These are phyloP conservation scores for Penicillium dipodomyicola DNA, from an alignment of 495 filamentous ascomycete species.

Conservation along the genomic window DNA sequence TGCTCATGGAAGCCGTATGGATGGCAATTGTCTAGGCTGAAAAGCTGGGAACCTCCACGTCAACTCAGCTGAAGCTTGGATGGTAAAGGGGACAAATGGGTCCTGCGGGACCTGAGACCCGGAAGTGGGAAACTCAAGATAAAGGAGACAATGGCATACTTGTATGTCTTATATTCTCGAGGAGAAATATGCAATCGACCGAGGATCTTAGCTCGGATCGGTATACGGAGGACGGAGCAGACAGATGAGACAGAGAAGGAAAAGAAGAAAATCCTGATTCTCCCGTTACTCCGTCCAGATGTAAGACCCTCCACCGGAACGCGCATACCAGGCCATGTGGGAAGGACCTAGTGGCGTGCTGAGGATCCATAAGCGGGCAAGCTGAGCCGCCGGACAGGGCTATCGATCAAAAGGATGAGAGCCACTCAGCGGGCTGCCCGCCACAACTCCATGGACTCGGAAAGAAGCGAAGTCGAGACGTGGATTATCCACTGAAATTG, in stretches of 20 bases:
- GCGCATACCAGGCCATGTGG: conserved; percentile 18
- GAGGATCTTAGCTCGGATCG: conserved; percentile 2
- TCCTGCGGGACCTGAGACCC: conserved; percentile 3
- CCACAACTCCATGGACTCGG: conserved; percentile 15
- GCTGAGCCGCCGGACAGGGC: conserved; percentile 20
- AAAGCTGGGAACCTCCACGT: conserved; percentile 5
- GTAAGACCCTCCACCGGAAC: conserved; percentile 16
- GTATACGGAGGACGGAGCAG: background rate
- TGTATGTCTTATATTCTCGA: background rate
- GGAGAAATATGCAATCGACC: background rate
- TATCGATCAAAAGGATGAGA: conserved; percentile 19
- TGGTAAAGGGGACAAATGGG: conserved; percentile 12
- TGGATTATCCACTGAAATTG: conserved; percentile 5
- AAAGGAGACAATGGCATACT: background rate
- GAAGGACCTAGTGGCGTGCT: conserved; percentile 15
- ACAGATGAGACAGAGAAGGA: conserved; percentile 8
- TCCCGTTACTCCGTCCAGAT: background rate
- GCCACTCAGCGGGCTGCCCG: conserved; percentile 31
- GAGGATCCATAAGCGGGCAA: conserved; percentile 17
- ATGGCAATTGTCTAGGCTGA: conserved; percentile 13
- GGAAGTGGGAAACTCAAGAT: background rate
- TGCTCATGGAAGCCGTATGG: conserved; percentile 1
- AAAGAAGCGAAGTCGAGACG: conserved; percentile 13
- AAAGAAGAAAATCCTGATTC: background rate
- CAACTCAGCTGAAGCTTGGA: conserved; percentile 9